Conservation (phyloP, 148 eudicot genomes). For the Vaccinium myrtillus region DNA sequence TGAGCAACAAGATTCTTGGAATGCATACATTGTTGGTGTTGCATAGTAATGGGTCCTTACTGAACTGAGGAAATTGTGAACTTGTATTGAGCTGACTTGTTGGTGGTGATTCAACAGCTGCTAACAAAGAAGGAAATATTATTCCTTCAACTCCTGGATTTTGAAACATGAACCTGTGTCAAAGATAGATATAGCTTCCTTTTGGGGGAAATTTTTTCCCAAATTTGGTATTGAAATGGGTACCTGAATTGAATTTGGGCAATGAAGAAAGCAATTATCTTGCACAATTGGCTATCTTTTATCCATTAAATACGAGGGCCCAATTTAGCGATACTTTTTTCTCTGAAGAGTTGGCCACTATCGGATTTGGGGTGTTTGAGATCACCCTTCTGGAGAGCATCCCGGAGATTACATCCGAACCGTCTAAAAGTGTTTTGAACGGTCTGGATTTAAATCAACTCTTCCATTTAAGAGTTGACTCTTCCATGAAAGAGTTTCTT, state of each 20-base stretch:
- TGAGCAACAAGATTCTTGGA: conserved; percentile 93
- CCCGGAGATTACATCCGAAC: too few species aligned
- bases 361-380: too few species aligned
- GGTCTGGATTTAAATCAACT: too few species aligned
- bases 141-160: neutral
- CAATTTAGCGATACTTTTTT: neutral
- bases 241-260: neutral
- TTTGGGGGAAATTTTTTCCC: neutral
- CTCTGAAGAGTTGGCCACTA: neutral
- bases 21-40: conserved; percentile 86
- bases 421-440: too few species aligned
- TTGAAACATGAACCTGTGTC: neutral
- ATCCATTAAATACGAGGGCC: neutral
- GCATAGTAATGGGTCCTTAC: conserved; percentile 31
- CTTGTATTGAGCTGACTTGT: neutral
- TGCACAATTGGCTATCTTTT: neutral
- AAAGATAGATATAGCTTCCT: neutral
- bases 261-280: neutral
- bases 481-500: too few species aligned
- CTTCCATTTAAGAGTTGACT: too few species aligned
- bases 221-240: neutral
- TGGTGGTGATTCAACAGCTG: neutral
- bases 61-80: neutral
- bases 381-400: too few species aligned
- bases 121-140: neutral